Evolutionary conservation across 768 basidiomycete species (phyloP).

Genomic region (Lactarius trivialis): DNA sequence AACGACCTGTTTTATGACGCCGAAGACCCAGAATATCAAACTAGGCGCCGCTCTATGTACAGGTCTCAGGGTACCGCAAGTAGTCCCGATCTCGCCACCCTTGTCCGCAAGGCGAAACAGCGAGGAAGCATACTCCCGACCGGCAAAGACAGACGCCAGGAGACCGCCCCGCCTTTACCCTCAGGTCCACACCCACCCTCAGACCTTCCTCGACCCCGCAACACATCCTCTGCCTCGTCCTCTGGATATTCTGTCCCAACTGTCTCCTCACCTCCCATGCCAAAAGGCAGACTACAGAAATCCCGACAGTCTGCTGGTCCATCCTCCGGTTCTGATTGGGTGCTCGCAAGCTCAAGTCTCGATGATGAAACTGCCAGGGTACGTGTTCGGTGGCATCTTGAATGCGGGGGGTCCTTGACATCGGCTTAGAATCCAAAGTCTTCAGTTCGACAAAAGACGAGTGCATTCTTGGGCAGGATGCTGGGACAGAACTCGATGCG

Average conservation of each 20-base stretch:
- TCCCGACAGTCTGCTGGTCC: slow-evolving; percentile 4
- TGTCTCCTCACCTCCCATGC: slow-evolving; percentile 28
- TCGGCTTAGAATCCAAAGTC: slow-evolving; percentile 42
- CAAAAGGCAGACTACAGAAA: slow-evolving; percentile 25
- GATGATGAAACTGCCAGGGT: slow-evolving; percentile 45
- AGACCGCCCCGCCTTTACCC: slow-evolving; percentile 43
- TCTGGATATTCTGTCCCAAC: slow-evolving; percentile 29
- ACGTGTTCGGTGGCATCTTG: slow-evolving; percentile 23
- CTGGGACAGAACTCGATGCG: slow-evolving; percentile 56
- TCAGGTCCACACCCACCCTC: slow-evolving; percentile 8
- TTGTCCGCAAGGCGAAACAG: slow-evolving; percentile 79
- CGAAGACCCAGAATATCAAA: slow-evolving; percentile 60
- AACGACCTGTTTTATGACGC: slow-evolving; percentile 58
- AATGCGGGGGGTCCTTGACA: slow-evolving; percentile 7
- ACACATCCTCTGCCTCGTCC: slow-evolving; percentile 38
- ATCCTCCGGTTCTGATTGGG: slow-evolving; percentile 40
- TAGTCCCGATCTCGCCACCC: slow-evolving; percentile 85
- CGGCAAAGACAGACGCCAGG: slow-evolving; percentile 32
- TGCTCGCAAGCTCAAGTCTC: slow-evolving; percentile 40
- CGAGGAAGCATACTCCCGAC: slow-evolving; percentile 41
- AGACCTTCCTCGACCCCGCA: slow-evolving; percentile 28
- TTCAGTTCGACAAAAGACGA: slow-evolving; percentile 73
- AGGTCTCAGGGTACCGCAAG: slow-evolving; percentile 84
- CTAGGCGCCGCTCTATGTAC: slow-evolving; percentile 79
- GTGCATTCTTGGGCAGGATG: slow-evolving; percentile 76